Conservation (phyloP, 2,329 filamentous ascomycete genomes). For the Gremmenia infestans region DNA sequence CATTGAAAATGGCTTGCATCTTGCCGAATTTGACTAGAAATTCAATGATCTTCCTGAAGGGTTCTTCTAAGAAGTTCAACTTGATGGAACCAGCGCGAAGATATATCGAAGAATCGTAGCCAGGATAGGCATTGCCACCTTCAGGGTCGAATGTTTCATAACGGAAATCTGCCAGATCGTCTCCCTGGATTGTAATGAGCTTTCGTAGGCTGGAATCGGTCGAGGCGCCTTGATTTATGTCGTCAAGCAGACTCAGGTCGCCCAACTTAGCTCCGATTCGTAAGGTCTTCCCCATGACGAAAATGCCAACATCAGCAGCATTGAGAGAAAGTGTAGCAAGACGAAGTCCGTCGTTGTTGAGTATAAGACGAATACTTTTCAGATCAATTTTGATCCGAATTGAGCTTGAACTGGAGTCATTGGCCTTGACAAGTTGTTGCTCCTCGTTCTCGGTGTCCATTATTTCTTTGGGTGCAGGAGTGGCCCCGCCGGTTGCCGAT, state of each 20-base stretch:
- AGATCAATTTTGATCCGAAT: constrained; percentile 91
- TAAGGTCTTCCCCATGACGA: constrained; percentile 82
- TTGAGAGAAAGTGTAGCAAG: constrained; percentile 89
- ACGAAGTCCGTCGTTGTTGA: constrained; percentile 96
- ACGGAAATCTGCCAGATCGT: constrained; percentile 92
- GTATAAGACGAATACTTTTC: constrained; percentile 86
- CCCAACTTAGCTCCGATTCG: constrained; percentile 81
- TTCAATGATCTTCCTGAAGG: constrained; percentile 95
- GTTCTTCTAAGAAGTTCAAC: constrained; percentile 94
- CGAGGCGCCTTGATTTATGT: constrained; percentile 85
- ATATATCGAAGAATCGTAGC: constrained; percentile 88
- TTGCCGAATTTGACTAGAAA: constrained; percentile 98
- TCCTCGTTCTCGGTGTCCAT: constrained; percentile 37
- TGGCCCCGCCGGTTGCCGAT: constrained; percentile 34
- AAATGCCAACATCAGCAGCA: constrained; percentile 86
- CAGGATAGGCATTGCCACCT: constrained; percentile 70
- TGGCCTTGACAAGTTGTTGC: constrained; percentile 29
- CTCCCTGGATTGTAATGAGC: constrained; percentile 89
- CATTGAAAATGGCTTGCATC: constrained; percentile 99
- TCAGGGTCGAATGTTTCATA: constrained; percentile 90
- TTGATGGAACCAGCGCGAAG: constrained; percentile 92
- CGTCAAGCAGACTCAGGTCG: constrained; percentile 83
- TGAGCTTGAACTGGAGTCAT: constrained; percentile 32
- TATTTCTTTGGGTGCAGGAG: constrained; percentile 30
- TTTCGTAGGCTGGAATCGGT: constrained; percentile 76